Evolutionary conservation across 2,329 filamentous ascomycete genomes (phyloP).

Genomic region (Claviceps sp.): DNA sequence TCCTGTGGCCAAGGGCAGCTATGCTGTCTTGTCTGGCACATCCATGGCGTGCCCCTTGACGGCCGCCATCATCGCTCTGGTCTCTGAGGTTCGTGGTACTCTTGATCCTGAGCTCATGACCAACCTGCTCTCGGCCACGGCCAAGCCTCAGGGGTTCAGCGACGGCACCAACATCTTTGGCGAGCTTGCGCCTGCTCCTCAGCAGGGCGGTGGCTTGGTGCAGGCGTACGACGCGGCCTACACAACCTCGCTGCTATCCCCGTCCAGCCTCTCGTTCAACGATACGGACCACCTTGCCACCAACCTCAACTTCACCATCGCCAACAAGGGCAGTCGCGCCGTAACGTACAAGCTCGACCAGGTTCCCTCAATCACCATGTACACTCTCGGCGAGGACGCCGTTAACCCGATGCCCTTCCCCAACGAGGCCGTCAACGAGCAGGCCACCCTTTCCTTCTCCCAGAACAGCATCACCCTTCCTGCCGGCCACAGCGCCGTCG

Average conservation of each 20-base stretch:
- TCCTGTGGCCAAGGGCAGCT: slow-evolving; percentile 30
- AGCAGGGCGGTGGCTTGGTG: slow-evolving; percentile 47
- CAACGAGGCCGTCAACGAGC: slow-evolving; percentile 25
- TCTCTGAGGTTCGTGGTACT: slow-evolving; percentile 35
- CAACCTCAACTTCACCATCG: slow-evolving; percentile 37
- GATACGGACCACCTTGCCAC: slow-evolving; percentile 43
- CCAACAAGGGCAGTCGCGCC: slow-evolving; percentile 35
- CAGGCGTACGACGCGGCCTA: slow-evolving; percentile 46
- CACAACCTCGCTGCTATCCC: slow-evolving; percentile 36
- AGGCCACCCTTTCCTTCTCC: slow-evolving; percentile 30
- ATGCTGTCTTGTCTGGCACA: slow-evolving; percentile 40
- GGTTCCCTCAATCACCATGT: slow-evolving; percentile 36
- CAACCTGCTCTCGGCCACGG: slow-evolving; percentile 35
- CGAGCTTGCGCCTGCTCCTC: slow-evolving; percentile 12
- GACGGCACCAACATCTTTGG: slow-evolving; percentile 21
- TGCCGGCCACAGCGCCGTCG: slow-evolving; percentile 26
- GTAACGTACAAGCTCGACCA: slow-evolving; percentile 39
- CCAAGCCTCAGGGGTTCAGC: slow-evolving; percentile 35
- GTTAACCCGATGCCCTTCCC: slow-evolving; percentile 30
- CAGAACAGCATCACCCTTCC: slow-evolving; percentile 29
- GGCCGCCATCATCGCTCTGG: slow-evolving; percentile 39
- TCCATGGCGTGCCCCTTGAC: slow-evolving; percentile 46
- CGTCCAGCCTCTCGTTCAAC: slow-evolving; percentile 46
- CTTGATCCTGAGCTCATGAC: slow-evolving; percentile 35
- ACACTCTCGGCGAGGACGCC: slow-evolving; percentile 26